phyloP scores from a whole-genome alignment of 2,329 filamentous ascomycete genomes.

The Epichloe uncinata region DNA sequence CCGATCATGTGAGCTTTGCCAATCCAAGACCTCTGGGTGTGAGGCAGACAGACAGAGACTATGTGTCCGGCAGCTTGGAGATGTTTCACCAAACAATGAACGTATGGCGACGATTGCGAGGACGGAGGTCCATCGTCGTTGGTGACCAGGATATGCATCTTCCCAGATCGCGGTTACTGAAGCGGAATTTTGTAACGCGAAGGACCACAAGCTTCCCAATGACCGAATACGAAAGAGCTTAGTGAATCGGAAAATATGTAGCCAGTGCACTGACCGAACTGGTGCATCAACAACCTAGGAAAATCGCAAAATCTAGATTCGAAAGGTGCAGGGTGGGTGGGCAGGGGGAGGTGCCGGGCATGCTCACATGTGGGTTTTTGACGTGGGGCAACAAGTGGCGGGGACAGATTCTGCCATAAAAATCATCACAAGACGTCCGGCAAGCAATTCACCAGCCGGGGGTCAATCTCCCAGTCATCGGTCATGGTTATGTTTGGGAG shows the following conservation, averaged over 20 bases:
- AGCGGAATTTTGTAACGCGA: not conserved
- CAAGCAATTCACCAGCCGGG: no score
- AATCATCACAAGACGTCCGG: not conserved
- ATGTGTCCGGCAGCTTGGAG: conserved; percentile 64
- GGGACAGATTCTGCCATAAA: not conserved
- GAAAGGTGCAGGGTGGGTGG: not conserved
- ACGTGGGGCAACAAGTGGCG: not conserved
- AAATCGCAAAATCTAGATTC: not conserved
- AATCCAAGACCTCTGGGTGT: conserved; percentile 93
- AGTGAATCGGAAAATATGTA: not conserved
- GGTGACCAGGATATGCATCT: conserved; percentile 52
- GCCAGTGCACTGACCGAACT: not conserved
- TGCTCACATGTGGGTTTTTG: not conserved
- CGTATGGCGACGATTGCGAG: conserved; percentile 64
- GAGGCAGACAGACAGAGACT: conserved; percentile 85
- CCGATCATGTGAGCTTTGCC: conserved; percentile 96
- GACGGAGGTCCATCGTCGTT: conserved; percentile 78
- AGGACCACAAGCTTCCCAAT: not conserved
- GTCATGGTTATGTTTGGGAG: no score
- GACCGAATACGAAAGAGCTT: not conserved
- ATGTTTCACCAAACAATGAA: conserved; percentile 58
- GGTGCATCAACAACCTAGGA: not conserved
- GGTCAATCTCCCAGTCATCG: no score
- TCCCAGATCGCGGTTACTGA: conserved; percentile 6
- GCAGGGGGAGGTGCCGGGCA: not conserved